Base-by-base conservation (phyloP, 192 early-diverging fungal species). In the Allomyces javanicus region DNA sequence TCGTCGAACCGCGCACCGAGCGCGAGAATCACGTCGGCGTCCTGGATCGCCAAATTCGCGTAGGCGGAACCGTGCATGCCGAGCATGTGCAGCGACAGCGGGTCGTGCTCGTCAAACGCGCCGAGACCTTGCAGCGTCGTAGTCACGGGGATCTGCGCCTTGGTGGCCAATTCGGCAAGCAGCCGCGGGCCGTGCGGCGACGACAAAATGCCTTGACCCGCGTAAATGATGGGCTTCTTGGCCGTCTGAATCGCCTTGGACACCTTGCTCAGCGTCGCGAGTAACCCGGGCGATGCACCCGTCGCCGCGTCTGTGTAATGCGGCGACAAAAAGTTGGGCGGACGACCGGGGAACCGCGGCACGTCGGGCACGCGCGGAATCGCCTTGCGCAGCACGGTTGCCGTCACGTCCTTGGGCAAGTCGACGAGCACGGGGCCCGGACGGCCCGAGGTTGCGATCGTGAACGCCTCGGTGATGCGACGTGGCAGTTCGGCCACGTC, bases 21-120 rank as follows among this genome's bases (percentile, higher is more conserved):
- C 21, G 93, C 89, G 72, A 99, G 80, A 68, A 99, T 89, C 26
- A 90, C 77, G 73, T 99, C 96, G 40, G 96, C 92, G 66, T 83
- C 86, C 76, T 99, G 96, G 84, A 99, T 96, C 23, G 96, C 89
- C 72, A 99, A 75, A 72, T 99, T 99, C 70, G 96, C 96, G 76
- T 96, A 99, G 21, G 87, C 94, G 68, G 85, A 81, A 23, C 96
- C 96, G 78, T 99, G 96, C 96, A 99, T 99, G 71, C 96, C 96
- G 25, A 99, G 83, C 96, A 99, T 99, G 73, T 96, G 93, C 67
- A 99, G 77, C 63, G 86, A 87, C 65, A 81, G 83, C 11, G 89
- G 87, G 76, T 97, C 89, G 50, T 79, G 69, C 73, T 99, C 96
- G 72, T 96, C 94, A 75, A 90, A 96, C 19, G 87, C 88, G 68